These are phyloP conservation scores for Alternaria hordeiaustralica DNA, from an alignment of 2,329 filamentous ascomycete species.

Conservation along the genomic window DNA sequence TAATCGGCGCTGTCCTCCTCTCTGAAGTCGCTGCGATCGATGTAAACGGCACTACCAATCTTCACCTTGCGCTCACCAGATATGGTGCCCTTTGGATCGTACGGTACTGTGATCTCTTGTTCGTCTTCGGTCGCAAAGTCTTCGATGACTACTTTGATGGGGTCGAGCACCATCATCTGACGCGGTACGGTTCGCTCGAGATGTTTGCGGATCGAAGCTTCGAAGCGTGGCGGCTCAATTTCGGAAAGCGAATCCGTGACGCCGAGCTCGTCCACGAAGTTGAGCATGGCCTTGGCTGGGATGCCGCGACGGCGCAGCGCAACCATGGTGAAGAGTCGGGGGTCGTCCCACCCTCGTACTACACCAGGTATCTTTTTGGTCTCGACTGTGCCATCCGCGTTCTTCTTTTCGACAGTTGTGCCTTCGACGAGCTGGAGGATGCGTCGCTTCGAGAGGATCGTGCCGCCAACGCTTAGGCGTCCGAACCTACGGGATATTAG, in stretches of 20 bases:
- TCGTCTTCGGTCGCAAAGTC: constrained; percentile 73
- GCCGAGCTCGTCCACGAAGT: constrained; percentile 89
- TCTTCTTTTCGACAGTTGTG: constrained; percentile 53
- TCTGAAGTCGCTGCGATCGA: constrained; percentile 80
- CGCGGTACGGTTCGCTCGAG: constrained; percentile 87
- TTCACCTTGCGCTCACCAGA: constrained; percentile 64
- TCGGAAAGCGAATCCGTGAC: constrained; percentile 82
- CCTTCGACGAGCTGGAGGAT: constrained; percentile 80
- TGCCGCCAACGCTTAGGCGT: constrained; percentile 80
- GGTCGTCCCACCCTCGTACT: constrained; percentile 90
- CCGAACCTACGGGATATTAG: constrained; percentile 56
- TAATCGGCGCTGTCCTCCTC: constrained; percentile 75
- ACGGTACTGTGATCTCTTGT: constrained; percentile 73
- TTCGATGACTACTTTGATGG: constrained; percentile 81
- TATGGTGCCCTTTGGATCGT: constrained; percentile 74
- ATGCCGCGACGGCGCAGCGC: constrained; percentile 83
- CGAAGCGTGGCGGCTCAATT: constrained; percentile 83
- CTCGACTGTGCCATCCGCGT: constrained; percentile 51
- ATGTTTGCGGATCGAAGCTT: constrained; percentile 83
- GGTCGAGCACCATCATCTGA: constrained; percentile 88
- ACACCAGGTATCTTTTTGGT: constrained; percentile 54
- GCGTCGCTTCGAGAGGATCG: constrained; percentile 85
- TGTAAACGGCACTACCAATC: constrained; percentile 82
- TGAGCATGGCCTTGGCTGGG: constrained; percentile 84
- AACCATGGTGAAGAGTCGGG: constrained; percentile 85